phyloP scores from a whole-genome alignment of 2,329 filamentous ascomycete species.

The Akanthomyces uredinophilus region DNA sequence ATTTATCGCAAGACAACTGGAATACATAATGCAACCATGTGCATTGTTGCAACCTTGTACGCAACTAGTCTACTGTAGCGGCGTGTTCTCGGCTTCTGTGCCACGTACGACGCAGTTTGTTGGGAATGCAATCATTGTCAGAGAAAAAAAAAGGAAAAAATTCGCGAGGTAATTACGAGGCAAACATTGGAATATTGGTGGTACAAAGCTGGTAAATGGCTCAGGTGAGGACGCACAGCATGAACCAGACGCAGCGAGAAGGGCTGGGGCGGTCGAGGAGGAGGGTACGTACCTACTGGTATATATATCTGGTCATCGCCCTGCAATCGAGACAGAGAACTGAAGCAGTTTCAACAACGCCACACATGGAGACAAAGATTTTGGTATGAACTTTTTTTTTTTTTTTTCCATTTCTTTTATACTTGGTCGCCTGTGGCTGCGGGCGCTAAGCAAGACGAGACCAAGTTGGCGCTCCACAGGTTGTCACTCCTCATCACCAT shows the following conservation, averaged over 20 bases:
- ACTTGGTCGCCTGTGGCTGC: not conserved
- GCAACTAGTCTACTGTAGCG: not conserved
- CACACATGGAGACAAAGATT: not conserved
- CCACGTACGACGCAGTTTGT: not conserved
- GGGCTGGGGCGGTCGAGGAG: not conserved
- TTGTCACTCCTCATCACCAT: not conserved
- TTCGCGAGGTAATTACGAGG: not conserved
- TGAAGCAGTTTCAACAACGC: not conserved
- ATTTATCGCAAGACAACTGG: too few species aligned
- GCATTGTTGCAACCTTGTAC: too few species aligned
- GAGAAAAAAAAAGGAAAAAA: not conserved
- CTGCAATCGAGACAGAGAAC: not conserved
- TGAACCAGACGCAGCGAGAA: not conserved
- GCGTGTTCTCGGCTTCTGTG: constrained; percentile 1
- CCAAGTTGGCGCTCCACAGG: constrained; percentile 2
- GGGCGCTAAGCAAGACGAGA: not conserved
- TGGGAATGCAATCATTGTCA: not conserved
- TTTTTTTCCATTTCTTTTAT: not conserved
- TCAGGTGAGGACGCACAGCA: not conserved
- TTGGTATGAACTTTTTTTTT: not conserved
- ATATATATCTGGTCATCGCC: not conserved
- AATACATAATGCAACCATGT: too few species aligned
- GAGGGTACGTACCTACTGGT: not conserved
- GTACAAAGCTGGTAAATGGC: not conserved
- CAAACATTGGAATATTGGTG: not conserved